These are phyloP conservation scores for Teratosphaeria zuluensis DNA, from an alignment of 2,329 filamentous ascomycete genomes.

Conservation along the genomic window DNA sequence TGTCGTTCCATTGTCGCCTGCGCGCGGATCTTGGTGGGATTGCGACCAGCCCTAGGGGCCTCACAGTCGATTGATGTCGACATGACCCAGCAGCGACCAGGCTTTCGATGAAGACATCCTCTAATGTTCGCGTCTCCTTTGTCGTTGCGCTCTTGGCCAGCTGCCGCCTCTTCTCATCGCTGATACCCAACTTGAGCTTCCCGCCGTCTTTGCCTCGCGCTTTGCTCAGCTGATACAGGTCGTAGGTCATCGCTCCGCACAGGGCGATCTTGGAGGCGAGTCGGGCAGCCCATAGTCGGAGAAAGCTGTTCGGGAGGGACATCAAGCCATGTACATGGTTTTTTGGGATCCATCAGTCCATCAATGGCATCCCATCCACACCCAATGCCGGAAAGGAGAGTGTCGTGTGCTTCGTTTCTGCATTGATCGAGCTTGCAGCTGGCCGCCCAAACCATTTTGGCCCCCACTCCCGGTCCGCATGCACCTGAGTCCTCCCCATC, in stretches of 20 bases:
- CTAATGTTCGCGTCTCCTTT: conserved; percentile 28
- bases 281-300: conserved; percentile 8
- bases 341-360: conserved; percentile 12
- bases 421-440: neutral
- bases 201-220: conserved; percentile 5
- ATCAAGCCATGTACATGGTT: conserved; percentile 52
- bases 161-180: conserved; percentile 6
- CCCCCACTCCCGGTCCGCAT: neutral
- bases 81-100: conserved; percentile 45
- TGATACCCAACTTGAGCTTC: conserved; percentile 8
- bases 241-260: conserved; percentile 27
- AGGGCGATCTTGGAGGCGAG: conserved; percentile 8
- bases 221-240: conserved; percentile 9
- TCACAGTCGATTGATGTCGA: conserved; percentile 29
- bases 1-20: neutral
- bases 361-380: conserved; percentile 7
- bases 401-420: neutral
- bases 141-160: neutral
- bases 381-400: neutral
- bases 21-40: neutral
- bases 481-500: neutral
- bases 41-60: neutral
- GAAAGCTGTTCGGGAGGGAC: conserved; percentile 33
- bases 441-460: neutral
- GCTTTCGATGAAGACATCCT: conserved; percentile 45